A percentile compares a stretch with the other conserved stretches of the same genome.
These are phyloP conservation scores for Vitis riparia DNA, from an alignment of 164 flowering plant species.

Conservation along the genomic window DNA sequence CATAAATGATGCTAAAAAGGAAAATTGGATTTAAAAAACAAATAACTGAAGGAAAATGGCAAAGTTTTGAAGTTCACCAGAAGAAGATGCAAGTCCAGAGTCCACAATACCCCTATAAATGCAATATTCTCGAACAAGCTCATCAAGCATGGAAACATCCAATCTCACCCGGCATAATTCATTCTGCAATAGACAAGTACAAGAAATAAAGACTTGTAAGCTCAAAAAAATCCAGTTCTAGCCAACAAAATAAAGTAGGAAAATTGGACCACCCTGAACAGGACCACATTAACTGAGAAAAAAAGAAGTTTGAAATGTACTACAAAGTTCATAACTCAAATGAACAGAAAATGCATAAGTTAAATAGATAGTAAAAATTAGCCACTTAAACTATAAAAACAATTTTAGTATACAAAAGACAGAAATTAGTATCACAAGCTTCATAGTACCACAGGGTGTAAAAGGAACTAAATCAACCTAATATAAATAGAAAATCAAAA, in stretches of 20 bases:
- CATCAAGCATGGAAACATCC: slow-evolving; percentile 78
- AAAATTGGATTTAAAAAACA: not conserved
- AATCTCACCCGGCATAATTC: slow-evolving; percentile 85
- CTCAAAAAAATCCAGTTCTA: not conserved
- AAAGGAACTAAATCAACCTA: no score
- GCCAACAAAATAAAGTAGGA: not conserved
- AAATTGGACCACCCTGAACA: not conserved
- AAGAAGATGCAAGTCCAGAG: slow-evolving; percentile 28
- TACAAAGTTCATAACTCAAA: no score
- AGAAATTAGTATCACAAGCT: no score
- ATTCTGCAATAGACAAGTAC: slow-evolving; percentile 51
- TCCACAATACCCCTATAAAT: slow-evolving; percentile 94
- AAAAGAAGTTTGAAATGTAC: no score
- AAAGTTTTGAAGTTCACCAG: slow-evolving; percentile 30
- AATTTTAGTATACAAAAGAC: no score
- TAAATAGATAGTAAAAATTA: no score
- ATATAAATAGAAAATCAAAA: no score
- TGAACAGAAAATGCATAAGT: no score
- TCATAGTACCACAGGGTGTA: no score
- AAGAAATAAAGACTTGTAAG: not conserved
- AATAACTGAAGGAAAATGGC: not conserved
- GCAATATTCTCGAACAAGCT: slow-evolving; percentile 93
- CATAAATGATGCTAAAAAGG: not conserved
- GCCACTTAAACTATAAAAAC: no score
- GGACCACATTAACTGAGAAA: no score